Conservation (phyloP, 768 basidiomycete genomes). For the Naganishia randhawae region DNA sequence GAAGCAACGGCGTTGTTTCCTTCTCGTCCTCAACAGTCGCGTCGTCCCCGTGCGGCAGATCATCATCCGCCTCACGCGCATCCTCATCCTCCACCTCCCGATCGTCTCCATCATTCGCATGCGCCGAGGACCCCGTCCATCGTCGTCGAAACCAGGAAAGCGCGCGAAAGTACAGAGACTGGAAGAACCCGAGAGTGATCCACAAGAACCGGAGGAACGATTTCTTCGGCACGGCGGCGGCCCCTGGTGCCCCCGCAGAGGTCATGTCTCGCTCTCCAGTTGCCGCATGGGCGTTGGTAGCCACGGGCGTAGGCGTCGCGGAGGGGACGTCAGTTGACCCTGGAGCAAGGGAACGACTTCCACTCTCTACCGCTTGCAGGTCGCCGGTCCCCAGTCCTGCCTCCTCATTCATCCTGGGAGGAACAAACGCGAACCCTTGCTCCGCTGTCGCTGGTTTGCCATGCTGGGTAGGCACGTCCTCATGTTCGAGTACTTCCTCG, state of each 20-base stretch:
- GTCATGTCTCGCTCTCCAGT: background rate
- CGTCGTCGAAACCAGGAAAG: background rate
- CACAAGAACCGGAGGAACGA: slow-evolving; percentile 17
- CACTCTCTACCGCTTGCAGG: background rate
- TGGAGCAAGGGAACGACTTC: too few species aligned
- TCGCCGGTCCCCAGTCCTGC: background rate
- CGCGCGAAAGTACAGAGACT: slow-evolving; percentile 1
- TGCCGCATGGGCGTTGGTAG: background rate
- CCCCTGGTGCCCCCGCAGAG: background rate
- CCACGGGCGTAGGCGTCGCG: too few species aligned
- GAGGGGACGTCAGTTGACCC: too few species aligned
- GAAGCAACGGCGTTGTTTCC: slow-evolving; percentile 33
- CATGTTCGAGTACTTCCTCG: slow-evolving; percentile 7
- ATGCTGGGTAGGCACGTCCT: background rate
- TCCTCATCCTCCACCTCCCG: background rate
- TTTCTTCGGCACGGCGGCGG: background rate
- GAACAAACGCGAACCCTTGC: background rate
- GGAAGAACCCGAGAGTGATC: slow-evolving; percentile 9
- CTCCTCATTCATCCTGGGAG: background rate
- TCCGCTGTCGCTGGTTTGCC: background rate
- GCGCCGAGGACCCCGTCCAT: background rate
- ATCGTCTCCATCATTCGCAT: too few species aligned
- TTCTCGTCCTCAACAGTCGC: slow-evolving; percentile 27
- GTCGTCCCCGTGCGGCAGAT: background rate
- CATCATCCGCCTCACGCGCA: background rate